Evolutionary conservation across 2,329 filamentous ascomycete species (phyloP), one percentile per base, ranked within the genome.

Genomic region (Fusarium miscanthi): DNA sequence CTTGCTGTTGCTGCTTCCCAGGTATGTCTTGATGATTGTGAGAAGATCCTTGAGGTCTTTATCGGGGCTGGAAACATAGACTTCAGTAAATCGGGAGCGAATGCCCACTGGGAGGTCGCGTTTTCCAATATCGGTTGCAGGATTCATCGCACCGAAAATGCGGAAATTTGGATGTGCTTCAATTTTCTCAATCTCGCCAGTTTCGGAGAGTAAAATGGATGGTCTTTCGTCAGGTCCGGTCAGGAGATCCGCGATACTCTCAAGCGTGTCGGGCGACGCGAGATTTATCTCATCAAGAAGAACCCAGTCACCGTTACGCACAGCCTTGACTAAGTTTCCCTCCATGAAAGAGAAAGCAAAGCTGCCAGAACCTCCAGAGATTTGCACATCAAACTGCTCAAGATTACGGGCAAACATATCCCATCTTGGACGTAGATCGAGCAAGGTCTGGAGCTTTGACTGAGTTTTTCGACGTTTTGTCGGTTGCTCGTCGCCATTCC

Each of bases 121-220:
- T 83, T 99, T 99, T 68, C 97, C 96, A 62, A 98, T 91, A 84
- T 99, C 96, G 6, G 96, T 99, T 9, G 96, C 96, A 35, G 96
- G 96, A 78, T 99, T 99, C 96, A 99, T 99, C 33, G 97, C 96
- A 57, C 94, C 97, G 79, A 99, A 99, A 19, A 99, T 93, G 42
- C 96, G 91, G 81, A 99, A 99, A 72, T 97, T 91, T 0, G 94
- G 92, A 81, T 99, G 95, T 2, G 95, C 96, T 68, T 91, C 88
- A 40, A 99, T 91, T 72, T 95, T 90, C 81, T 98, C 94, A 46
- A 97, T 94, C 75, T 96, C 94, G 41, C 96, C 96, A 42, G 94
- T 96, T 83, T 99, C 96, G 0, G 95, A 95, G 12, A 99, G 87
- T 8, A 99, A 84, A 49, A 99, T 91, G 1, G 94, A 98, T 3